A percentile compares a stretch with the other conserved stretches of the same genome.
Evolutionary conservation across 2,329 filamentous ascomycete species (phyloP).

Genomic region (Arthroderma sp.): DNA sequence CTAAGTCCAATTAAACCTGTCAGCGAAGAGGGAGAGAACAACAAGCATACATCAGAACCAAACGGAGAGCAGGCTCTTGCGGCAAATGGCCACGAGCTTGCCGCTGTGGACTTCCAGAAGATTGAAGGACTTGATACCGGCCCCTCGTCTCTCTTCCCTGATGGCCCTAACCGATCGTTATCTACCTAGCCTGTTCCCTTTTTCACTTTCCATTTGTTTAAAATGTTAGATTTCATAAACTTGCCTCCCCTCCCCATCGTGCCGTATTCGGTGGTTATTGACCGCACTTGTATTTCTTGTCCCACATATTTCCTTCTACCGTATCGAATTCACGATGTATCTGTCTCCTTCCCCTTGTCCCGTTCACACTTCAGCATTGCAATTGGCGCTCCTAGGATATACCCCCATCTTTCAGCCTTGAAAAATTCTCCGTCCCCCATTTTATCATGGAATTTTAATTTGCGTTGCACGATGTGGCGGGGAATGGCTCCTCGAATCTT

Average conservation of each 20-base stretch:
- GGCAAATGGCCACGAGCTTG: neutral
- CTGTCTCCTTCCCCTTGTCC: no score
- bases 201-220: neutral
- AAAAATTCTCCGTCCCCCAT: no score
- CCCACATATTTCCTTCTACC: no score
- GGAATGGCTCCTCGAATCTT: no score
- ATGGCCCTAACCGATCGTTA: slow-evolving; percentile 9
- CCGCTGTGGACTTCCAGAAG: slow-evolving; percentile 1
- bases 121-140: slow-evolving; percentile 19
- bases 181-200: neutral
- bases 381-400: no score
- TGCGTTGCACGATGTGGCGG: no score
- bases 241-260: neutral
- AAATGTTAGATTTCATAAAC: neutral
- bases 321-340: no score
- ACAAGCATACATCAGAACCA: neutral
- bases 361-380: no score
- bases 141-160: slow-evolving; percentile 16
- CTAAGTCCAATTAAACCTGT: slow-evolving; percentile 34
- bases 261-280: neutral
- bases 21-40: neutral
- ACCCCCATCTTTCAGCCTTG: no score
- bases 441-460: no score
- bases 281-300: no score
- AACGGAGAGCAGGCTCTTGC: slow-evolving; percentile 1